A percentile compares a stretch with the other conserved stretches of the same genome.
phyloP scores from a whole-genome alignment of 2,329 filamentous ascomycete genomes.

The Fusarium subtropicale region DNA sequence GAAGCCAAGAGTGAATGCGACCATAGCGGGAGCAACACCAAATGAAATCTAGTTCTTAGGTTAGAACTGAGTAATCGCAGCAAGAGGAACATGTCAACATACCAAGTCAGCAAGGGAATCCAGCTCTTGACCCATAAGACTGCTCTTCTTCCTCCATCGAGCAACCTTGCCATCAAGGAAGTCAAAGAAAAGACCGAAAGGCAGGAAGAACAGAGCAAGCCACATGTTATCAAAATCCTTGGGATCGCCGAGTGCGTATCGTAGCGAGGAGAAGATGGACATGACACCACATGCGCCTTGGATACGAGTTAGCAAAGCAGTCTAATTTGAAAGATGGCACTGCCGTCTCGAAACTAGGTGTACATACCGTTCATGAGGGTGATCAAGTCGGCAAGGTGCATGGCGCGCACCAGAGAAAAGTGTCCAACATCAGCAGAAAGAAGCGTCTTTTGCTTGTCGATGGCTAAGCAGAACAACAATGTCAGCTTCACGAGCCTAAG shows the following conservation, averaged over 20 bases:
- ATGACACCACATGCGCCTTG: slow-evolving; percentile 86
- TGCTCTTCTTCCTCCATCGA: slow-evolving; percentile 95
- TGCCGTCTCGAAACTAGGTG: not conserved
- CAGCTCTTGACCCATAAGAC: slow-evolving; percentile 96
- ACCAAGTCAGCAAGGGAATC: slow-evolving; percentile 96
- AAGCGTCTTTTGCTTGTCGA: slow-evolving; percentile 81
- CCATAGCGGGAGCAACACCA: slow-evolving; percentile 86
- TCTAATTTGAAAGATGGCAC: not conserved
- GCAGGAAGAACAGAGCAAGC: slow-evolving; percentile 86
- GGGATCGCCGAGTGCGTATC: slow-evolving; percentile 85
- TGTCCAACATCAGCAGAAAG: slow-evolving; percentile 77
- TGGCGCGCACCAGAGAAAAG: slow-evolving; percentile 74
- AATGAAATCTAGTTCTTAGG: slow-evolving; percentile 81
- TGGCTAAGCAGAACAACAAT: slow-evolving; percentile 56
- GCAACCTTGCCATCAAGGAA: slow-evolving; percentile 98
- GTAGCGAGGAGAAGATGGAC: slow-evolving; percentile 94
- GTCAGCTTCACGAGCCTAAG: slow-evolving; percentile 9
- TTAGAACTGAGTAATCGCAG: slow-evolving; percentile 17
- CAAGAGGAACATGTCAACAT: slow-evolving; percentile 51
- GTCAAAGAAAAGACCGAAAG: slow-evolving; percentile 95
- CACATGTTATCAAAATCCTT: slow-evolving; percentile 77
- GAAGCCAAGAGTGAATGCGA: slow-evolving; percentile 89
- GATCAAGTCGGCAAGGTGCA: slow-evolving; percentile 86
- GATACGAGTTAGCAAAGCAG: slow-evolving; percentile 14
- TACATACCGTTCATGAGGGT: slow-evolving; percentile 79